Evolutionary conservation across 2,329 filamentous ascomycete genomes (phyloP).

Genomic region (Colletotrichum australisinense): DNA sequence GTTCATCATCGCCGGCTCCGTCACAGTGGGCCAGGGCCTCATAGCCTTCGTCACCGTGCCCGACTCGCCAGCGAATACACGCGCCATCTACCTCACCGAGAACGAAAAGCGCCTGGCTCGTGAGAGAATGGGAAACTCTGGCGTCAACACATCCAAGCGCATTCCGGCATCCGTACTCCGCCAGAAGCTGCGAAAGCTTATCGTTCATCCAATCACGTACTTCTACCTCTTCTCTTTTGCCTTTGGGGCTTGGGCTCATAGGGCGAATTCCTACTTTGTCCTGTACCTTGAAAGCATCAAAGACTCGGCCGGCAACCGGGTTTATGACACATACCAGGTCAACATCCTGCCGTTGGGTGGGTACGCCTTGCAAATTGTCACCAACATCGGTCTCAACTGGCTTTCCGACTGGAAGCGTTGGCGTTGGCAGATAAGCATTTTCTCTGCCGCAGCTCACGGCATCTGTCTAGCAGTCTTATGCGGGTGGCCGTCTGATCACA

Average conservation of each 20-base stretch:
- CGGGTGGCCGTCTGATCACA: slow-evolving; percentile 46
- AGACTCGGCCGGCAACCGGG: slow-evolving; percentile 40
- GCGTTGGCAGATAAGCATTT: slow-evolving; percentile 52
- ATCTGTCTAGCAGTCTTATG: slow-evolving; percentile 47
- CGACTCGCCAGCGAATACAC: slow-evolving; percentile 44
- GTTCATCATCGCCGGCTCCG: slow-evolving; percentile 56
- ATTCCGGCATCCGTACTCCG: slow-evolving; percentile 40
- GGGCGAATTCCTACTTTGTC: slow-evolving; percentile 48
- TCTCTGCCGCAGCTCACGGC: slow-evolving; percentile 42
- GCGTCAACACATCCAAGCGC: slow-evolving; percentile 43
- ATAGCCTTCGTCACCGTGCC: slow-evolving; percentile 52
- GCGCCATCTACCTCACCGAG: slow-evolving; percentile 44
- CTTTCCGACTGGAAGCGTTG: slow-evolving; percentile 51
- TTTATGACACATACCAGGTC: slow-evolving; percentile 46
- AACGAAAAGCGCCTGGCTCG: slow-evolving; percentile 42
- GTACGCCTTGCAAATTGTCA: slow-evolving; percentile 48
- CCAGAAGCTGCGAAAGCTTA: slow-evolving; percentile 41
- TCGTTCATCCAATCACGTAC: slow-evolving; percentile 45
- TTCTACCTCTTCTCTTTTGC: slow-evolving; percentile 46
- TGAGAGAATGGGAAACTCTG: slow-evolving; percentile 42
- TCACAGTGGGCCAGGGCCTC: slow-evolving; percentile 54
- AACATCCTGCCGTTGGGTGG: slow-evolving; percentile 45
- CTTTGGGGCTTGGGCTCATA: slow-evolving; percentile 44
- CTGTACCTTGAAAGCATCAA: slow-evolving; percentile 45
- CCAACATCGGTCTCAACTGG: slow-evolving; percentile 48